Percentiles rank a stretch among this genome's conserved stretches.
These are phyloP conservation scores for Microdochium trichocladiopsis DNA, from an alignment of 2,329 filamentous ascomycete genomes.

Conservation along the genomic window DNA sequence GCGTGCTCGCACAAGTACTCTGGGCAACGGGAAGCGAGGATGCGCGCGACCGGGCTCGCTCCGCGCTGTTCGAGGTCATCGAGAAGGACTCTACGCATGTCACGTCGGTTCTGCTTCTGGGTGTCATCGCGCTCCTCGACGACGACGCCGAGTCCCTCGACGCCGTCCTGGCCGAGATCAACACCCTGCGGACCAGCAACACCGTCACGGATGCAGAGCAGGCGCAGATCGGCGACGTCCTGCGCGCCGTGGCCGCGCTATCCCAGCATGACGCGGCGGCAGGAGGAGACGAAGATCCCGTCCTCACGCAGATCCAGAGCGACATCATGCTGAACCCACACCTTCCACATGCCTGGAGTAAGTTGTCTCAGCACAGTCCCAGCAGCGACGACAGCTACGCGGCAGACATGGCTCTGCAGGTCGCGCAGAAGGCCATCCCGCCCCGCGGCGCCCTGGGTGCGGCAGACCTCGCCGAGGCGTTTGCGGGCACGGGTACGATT, in stretches of 20 bases:
- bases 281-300: conserved; percentile 28
- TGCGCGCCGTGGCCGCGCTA: conserved; percentile 65
- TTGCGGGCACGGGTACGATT: conserved; percentile 63
- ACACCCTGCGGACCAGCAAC: conserved; percentile 62
- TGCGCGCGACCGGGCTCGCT: conserved; percentile 68
- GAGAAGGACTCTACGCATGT: conserved; percentile 70
- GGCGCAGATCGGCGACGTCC: conserved; percentile 63
- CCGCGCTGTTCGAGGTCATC: conserved; percentile 73
- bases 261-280: conserved; percentile 14
- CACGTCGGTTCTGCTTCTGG: conserved; percentile 72
- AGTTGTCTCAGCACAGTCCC: conserved; percentile 34
- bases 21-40: conserved; percentile 80
- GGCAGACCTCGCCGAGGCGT: conserved; percentile 63
- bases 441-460: conserved; percentile 64
- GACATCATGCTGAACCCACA: conserved; percentile 78
- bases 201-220: conserved; percentile 57
- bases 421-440: conserved; percentile 68
- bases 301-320: conserved; percentile 59
- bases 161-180: conserved; percentile 73
- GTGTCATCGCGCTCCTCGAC: conserved; percentile 77
- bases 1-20: conserved; percentile 80
- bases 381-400: conserved; percentile 11
- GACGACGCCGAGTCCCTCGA: conserved; percentile 71
- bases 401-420: conserved; percentile 73
- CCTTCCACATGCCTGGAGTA: conserved; percentile 74